A percentile compares a stretch with the other conserved stretches of the same genome.
Conservation (phyloP, 345 rosid genomes). For the Dipteronia dyeriana region DNA sequence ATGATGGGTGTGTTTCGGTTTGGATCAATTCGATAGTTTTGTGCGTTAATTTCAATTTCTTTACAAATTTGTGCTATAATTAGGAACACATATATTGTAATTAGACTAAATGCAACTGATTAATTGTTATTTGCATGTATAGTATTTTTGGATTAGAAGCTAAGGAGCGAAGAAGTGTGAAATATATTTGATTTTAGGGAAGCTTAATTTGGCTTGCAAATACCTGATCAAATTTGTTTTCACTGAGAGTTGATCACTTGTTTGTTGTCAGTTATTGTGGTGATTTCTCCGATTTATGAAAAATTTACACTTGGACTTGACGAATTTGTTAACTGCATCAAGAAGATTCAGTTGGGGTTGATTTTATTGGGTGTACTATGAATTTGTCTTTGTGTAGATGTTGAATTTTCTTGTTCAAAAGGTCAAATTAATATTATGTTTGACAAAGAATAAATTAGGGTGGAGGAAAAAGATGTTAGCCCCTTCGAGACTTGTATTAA, state of each 20-base stretch:
- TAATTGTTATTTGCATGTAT: not conserved
- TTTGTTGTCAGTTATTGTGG: not conserved
- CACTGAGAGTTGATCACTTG: not conserved
- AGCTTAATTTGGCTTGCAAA: not conserved
- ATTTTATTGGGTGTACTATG: not conserved
- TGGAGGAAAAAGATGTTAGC: not conserved
- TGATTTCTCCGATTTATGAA: not conserved
- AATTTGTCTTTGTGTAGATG: not conserved
- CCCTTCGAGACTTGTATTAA: not conserved
- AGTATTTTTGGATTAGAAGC: not conserved
- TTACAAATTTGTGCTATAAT: not conserved
- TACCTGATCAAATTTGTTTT: not conserved
- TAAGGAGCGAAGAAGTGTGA: not conserved
- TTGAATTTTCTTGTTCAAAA: not conserved
- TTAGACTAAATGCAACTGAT: not conserved
- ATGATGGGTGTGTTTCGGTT: not conserved
- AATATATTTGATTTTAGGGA: not conserved
- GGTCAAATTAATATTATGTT: not conserved
- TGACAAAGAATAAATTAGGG: not conserved
- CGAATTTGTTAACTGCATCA: not conserved
- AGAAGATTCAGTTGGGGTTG: not conserved
- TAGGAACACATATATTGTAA: not conserved
- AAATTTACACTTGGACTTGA: not conserved
- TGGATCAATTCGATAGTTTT: not conserved
- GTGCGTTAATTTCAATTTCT: not conserved